These are phyloP conservation scores for Coniochaeta sp. DNA, from an alignment of 2,329 filamentous ascomycete species.

Conservation along the genomic window DNA sequence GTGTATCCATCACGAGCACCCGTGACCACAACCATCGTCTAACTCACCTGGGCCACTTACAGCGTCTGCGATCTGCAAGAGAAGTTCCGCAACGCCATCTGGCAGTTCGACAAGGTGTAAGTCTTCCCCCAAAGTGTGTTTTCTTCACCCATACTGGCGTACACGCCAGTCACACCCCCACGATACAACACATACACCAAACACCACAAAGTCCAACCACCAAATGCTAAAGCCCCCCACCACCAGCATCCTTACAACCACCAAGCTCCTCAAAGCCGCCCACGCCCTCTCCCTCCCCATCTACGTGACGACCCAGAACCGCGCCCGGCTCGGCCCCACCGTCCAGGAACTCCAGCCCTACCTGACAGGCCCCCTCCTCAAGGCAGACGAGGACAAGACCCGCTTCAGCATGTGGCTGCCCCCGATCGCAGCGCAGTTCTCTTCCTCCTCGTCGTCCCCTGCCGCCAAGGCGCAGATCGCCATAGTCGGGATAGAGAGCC, in stretches of 20 bases:
- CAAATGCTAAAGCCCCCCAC: neutral
- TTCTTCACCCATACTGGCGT: neutral
- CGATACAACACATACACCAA: too few species aligned
- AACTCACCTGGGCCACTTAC: neutral
- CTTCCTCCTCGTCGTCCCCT: slow-evolving; percentile 18
- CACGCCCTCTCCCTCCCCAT: slow-evolving; percentile 66
- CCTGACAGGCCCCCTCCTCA: slow-evolving; percentile 32
- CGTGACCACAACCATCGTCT: neutral
- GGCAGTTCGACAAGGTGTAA: slow-evolving; percentile 77
- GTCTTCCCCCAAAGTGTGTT: slow-evolving; percentile 12
- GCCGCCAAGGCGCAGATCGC: slow-evolving; percentile 42
- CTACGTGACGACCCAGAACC: slow-evolving; percentile 80
- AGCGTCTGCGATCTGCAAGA: slow-evolving; percentile 95
- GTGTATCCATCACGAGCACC: neutral
- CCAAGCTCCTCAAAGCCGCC: slow-evolving; percentile 61
- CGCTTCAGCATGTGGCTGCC: slow-evolving; percentile 83
- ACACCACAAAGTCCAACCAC: neutral
- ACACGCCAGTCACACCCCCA: neutral
- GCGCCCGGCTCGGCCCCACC: slow-evolving; percentile 68
- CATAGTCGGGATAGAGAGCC: slow-evolving; percentile 84
- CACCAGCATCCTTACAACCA: slow-evolving; percentile 53
- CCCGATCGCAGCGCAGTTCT: slow-evolving; percentile 40
- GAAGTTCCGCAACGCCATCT: slow-evolving; percentile 77
- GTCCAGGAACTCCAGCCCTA: slow-evolving; percentile 60
- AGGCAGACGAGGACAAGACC: slow-evolving; percentile 68